Base-by-base conservation (phyloP, 129 eudicot genomes). In the Helianthus tuberosus region DNA sequence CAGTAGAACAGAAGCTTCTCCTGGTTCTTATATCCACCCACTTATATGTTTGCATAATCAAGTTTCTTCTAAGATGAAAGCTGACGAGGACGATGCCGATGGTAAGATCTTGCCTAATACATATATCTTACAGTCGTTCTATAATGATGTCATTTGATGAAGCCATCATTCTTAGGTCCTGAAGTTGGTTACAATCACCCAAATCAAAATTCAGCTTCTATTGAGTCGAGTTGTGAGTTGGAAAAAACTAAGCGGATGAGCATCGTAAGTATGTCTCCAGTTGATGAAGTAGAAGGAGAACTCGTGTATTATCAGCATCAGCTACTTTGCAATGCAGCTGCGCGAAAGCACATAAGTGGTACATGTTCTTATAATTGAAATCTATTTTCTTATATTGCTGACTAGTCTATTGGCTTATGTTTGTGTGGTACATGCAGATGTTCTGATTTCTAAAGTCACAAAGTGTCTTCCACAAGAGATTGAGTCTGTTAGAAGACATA, bases 211-310 rank as follows among this genome's bases (percentile, higher is more conserved):
- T 73, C 79, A 73, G 35, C 66, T 60, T 73, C 81, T 74, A 1
- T 51, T 48, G 92, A 71, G 72, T 52, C 20, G 55, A 71, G 68
- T 73, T 53, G 80, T 32, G 75, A 62, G 66, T 63, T 73, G 81
- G 85, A 50, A 27, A 85, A 80, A 66, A 86, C 87, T 54, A 64
- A 81, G 74, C 77, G 64, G 50, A 67, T 66, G 84, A 87, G 78
- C 68, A 62, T 89, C 36, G 73, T 84, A 23, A 86, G 84, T 29
- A 74, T 82, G 64, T 82, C 88, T 54, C 99, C 99, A 1, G 77
- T 38, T 50, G 93, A 89, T 87, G 99, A 95, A 82, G 92, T 95
- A 75, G 99, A 89, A 79, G 99, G 99, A 71, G 96, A 91, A 77
- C 88, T 95, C 49, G 80, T 95, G 46, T 95, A 73, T 74, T 83